Conservation (phyloP, 345 rosid species). For the Euphorbia pulcherrima region DNA sequence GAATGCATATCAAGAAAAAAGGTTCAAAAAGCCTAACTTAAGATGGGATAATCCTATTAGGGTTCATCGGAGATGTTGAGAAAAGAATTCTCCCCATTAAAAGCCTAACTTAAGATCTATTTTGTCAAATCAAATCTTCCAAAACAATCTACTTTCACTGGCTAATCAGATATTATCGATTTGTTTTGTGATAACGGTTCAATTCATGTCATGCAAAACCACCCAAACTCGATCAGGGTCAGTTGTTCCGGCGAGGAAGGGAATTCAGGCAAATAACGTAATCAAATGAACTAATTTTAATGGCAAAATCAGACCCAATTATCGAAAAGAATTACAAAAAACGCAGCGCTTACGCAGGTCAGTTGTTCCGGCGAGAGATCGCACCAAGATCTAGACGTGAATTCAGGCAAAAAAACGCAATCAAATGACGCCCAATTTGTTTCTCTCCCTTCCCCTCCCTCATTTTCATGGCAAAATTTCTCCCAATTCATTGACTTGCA, state of each 20-base stretch:
- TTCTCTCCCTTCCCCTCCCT: conserved; percentile 15
- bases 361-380: conserved; percentile 35
- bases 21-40: neutral
- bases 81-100: neutral
- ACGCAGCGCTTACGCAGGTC: conserved; percentile 48
- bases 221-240: too few species aligned
- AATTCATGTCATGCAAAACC: neutral
- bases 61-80: neutral
- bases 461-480: too few species aligned
- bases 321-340: neutral
- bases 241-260: too few species aligned
- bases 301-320: too few species aligned
- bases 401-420: conserved; percentile 19
- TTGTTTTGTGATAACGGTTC: conserved; percentile 12
- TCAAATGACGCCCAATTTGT: neutral
- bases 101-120: too few species aligned
- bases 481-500: too few species aligned
- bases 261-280: too few species aligned
- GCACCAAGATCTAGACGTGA: conserved; percentile 23
- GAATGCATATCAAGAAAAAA: neutral
- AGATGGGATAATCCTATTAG: neutral
- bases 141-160: neutral
- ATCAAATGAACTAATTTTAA: too few species aligned
- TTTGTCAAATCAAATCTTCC: neutral
- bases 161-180: neutral